These are phyloP conservation scores for Backusella liffmaniae DNA, from an alignment of 192 early-diverging fungal genomes.

Conservation along the genomic window DNA sequence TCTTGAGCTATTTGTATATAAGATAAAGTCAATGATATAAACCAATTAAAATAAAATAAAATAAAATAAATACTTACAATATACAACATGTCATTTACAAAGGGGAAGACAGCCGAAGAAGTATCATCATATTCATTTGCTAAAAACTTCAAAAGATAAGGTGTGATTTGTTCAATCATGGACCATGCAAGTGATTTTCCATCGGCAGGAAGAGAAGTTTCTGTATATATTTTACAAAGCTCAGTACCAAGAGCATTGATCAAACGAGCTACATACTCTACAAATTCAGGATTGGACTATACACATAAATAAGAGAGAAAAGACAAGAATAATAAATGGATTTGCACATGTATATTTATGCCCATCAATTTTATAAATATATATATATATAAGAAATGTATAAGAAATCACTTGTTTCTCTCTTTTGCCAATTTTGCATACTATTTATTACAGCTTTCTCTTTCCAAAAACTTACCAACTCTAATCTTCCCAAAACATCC, in stretches of 20 bases:
- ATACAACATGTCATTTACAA: constrained; percentile 65
- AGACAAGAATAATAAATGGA: constrained; percentile 15
- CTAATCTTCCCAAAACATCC: constrained; percentile 42
- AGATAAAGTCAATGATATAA: constrained; percentile 4
- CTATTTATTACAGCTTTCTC: too few relatives aligned
- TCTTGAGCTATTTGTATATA: constrained; percentile 42
- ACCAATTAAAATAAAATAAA: constrained; percentile 17
- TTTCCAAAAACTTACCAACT: constrained; percentile 37
- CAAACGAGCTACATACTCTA: constrained; percentile 67
- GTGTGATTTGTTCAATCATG: constrained; percentile 74
- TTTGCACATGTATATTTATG: neutral
- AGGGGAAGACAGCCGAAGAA: constrained; percentile 72
- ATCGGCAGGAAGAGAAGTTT: constrained; percentile 26
- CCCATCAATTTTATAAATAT: neutral
- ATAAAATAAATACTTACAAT: constrained; percentile 54
- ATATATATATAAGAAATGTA: neutral
- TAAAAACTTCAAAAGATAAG: constrained; percentile 77
- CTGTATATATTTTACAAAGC: constrained; percentile 64
- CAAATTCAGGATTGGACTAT: constrained; percentile 58
- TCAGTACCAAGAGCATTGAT: constrained; percentile 76
- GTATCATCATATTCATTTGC: constrained; percentile 84
- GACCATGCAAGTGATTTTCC: constrained; percentile 51
- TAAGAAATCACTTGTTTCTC: too few relatives aligned
- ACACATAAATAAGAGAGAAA: constrained; percentile 2
- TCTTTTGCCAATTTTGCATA: too few relatives aligned